Conservation (phyloP, 1,284 basidiomycete species). For the Calocybe gambosa region DNA sequence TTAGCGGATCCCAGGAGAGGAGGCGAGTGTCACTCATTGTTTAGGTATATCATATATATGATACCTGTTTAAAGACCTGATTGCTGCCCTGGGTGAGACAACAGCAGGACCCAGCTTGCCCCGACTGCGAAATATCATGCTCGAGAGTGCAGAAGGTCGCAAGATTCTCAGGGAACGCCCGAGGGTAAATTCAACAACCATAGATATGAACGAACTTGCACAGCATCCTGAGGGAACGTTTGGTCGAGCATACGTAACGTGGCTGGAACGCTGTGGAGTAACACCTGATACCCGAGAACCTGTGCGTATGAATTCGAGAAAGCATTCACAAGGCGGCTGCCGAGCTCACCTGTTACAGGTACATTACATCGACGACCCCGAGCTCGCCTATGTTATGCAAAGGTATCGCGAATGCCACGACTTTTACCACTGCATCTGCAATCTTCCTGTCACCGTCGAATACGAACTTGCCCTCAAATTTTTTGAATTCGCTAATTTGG, state of each 20-base stretch:
- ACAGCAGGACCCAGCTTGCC: constrained; percentile 83
- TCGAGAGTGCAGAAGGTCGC: constrained; percentile 74
- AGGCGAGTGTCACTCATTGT: constrained; percentile 47
- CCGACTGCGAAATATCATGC: constrained; percentile 75
- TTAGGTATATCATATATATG: not conserved
- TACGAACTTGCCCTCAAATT: constrained; percentile 96
- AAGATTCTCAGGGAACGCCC: constrained; percentile 82
- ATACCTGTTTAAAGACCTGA: constrained; percentile 62
- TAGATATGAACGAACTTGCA: constrained; percentile 64
- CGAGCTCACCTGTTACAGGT: constrained; percentile 41
- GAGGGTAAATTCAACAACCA: constrained; percentile 70
- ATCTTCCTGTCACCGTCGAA: constrained; percentile 84
- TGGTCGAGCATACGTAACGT: constrained; percentile 84
- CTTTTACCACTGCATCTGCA: constrained; percentile 88
- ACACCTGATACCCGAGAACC: constrained; percentile 93
- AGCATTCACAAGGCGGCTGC: not conserved
- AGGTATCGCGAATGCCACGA: constrained; percentile 98
- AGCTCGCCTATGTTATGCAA: constrained; percentile 95
- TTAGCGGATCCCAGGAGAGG: constrained; percentile 80
- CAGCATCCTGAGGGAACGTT: constrained; percentile 76
- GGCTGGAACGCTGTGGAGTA: constrained; percentile 66
- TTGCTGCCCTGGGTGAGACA: constrained; percentile 88
- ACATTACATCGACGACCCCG: constrained; percentile 89
- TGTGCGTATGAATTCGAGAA: constrained; percentile 41
- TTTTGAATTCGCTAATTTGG: constrained; percentile 92